phyloP scores from a whole-genome alignment of 73 alveolate species.

The Loxodes magnus region DNA sequence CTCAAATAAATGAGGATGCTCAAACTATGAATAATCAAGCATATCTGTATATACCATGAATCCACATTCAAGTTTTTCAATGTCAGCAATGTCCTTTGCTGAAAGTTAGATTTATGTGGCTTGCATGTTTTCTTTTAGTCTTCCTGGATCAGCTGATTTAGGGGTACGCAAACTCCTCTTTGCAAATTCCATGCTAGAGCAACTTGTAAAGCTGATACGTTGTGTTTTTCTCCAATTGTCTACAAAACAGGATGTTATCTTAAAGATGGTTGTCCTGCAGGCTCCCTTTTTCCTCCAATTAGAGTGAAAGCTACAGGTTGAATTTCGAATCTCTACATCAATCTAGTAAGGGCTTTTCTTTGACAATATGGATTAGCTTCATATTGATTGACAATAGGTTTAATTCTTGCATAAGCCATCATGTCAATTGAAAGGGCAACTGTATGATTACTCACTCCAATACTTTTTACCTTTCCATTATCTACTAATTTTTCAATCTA shows the following conservation, averaged over 20 bases:
- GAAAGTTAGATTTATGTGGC: no score
- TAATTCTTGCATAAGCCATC: slow-evolving; percentile 40
- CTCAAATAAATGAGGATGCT: no score
- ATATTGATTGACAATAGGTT: slow-evolving; percentile 61
- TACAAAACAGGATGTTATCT: slow-evolving; percentile 29
- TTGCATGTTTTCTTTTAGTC: slow-evolving; percentile 58
- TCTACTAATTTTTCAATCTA: slow-evolving; percentile 49
- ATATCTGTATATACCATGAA: no score
- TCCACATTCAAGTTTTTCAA: no score
- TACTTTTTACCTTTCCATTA: slow-evolving; percentile 38
- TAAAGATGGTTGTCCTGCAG: slow-evolving; percentile 14
- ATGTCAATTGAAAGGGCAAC: slow-evolving; percentile 36
- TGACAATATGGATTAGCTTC: slow-evolving; percentile 51
- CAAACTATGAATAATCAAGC: no score
- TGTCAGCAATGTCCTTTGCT: no score
- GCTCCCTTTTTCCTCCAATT: slow-evolving; percentile 38
- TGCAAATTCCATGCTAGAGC: slow-evolving; percentile 49
- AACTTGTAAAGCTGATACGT: slow-evolving; percentile 47
- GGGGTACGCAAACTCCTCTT: slow-evolving; percentile 58
- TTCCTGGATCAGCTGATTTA: slow-evolving; percentile 42
- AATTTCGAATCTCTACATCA: slow-evolving; percentile 21
- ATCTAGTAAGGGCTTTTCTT: slow-evolving; percentile 29
- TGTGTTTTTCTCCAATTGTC: slow-evolving; percentile 45
- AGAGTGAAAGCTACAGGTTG: slow-evolving; percentile 57
- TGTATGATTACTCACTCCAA: slow-evolving; percentile 64